These are phyloP conservation scores for Pyricularia grisea DNA, from an alignment of 2,329 filamentous ascomycete species.

Conservation along the genomic window DNA sequence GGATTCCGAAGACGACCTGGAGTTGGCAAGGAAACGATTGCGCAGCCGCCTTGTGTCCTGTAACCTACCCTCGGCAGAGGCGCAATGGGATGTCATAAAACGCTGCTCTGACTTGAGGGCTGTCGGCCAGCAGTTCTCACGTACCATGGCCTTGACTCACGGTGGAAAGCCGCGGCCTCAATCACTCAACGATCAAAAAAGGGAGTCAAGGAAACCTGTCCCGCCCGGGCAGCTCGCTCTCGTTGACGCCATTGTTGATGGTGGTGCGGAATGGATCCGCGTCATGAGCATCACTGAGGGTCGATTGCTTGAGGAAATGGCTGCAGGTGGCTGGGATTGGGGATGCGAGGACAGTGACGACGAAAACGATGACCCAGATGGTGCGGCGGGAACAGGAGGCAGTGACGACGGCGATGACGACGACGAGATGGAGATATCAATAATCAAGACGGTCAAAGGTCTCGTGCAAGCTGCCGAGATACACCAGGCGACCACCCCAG, in stretches of 20 bases:
- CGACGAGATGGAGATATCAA: conserved; percentile 13
- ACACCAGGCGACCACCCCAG: conserved; percentile 14
- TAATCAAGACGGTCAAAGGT: conserved; percentile 16
- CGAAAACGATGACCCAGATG: conserved; percentile 6
- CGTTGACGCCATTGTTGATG: conserved; percentile 23
- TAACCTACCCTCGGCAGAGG: conserved; percentile 11
- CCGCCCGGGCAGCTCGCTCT: conserved; percentile 8
- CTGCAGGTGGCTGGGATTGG: conserved; percentile 21
- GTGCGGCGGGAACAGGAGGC: conserved; percentile 4
- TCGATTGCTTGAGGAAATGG: conserved; percentile 20
- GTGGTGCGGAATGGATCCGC: conserved; percentile 23
- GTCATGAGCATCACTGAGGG: conserved; percentile 20
- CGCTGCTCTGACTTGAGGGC: conserved; percentile 17
- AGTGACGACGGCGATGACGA: conserved; percentile 8
- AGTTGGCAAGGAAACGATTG: not conserved
- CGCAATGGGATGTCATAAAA: conserved; percentile 19
- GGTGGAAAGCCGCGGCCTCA: not conserved
- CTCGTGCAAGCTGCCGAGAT: conserved; percentile 18
- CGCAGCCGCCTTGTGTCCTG: conserved; percentile 3
- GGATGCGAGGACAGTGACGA: conserved; percentile 11
- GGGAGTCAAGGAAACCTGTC: not conserved
- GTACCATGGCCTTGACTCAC: not conserved
- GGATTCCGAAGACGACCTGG: not conserved
- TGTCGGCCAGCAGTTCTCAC: conserved; percentile 18
- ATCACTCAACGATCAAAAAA: not conserved